Evolutionary conservation across 768 basidiomycete genomes (phyloP), one percentile per base, ranked within the genome.

Genomic region (Pisolithus marmoratus): DNA sequence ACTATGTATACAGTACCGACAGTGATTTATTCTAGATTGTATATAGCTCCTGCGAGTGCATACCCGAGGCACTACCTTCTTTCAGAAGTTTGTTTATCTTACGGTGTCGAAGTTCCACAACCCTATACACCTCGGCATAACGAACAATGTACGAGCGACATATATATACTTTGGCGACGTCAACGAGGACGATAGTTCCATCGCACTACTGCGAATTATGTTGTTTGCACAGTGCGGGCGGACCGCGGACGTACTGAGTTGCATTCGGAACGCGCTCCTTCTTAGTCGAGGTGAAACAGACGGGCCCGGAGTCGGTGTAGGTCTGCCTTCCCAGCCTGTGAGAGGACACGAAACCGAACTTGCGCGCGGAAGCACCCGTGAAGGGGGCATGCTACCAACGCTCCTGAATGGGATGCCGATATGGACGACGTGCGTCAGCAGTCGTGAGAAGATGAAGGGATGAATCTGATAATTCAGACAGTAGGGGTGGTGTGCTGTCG

Each of bases 401-500:
- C 66, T 15, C 54, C 59, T 0, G 62, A 58, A 5, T 64, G 66
- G 4, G 59, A 56, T 27, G 54, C 46, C 8, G 67, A 69, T 26
- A 50, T 43, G 34, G 63, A 62, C 12, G 52, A 38, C 22, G 52
- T 52, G 9, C 48, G 52, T 9, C 40, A 54, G 8, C 53, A 51
- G 31, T 57, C 62, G 17, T 38, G 51, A 19, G 11, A 40, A 8
- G 60, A 54, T 8, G 60, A 48, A 26, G 31, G 8, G 77, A 71
- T 15, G 63, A 60, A 17, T 74, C 69, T 2, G 74, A 73, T 11
- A 69, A 70, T 31, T 67, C 61, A 8, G 48, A 45, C 2, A 38
- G 11, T 11, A 48, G 42, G 5, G 17, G 24, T 41, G 51, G 50
- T 31, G 42, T 43, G 24, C 43, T 48, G 52, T 49, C 51, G 22